Base-by-base conservation (phyloP, 2,329 filamentous ascomycete species). In the Phaeophleospora eucalypticola region DNA sequence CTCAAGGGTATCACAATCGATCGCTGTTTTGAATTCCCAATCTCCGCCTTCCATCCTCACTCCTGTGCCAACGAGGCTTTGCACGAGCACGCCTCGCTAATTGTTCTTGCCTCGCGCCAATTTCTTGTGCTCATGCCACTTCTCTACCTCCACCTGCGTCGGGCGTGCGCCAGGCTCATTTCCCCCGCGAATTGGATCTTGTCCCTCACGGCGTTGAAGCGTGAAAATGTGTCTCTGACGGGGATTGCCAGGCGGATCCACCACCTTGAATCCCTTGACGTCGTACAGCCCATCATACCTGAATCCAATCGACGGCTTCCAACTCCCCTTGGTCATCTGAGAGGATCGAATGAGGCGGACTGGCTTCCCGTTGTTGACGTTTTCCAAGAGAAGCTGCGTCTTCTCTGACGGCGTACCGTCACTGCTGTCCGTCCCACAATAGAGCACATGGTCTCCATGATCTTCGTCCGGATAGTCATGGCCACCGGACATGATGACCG, bases 241-340 rank as follows among this genome's bases (percentile, higher is more conserved):
- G 10, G 59, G 54, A 3, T 54, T 35, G 32, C 75, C 65, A 1
- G 70, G 19, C 3, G 54, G 27, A 44, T 79, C 68, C 1, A 73
- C 29, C 0, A 69, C 43, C 48, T 71, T 59, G 39, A 65, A 67
- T 2, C 48, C 57, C 0, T 62, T 64, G 4, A 81, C 71, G 4
- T 65, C 57, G 51, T 82, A 83, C 0, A 82, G 58, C 0, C 79
- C 80, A 58, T 82, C 79, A 43, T 82, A 82, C 2, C 80, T 64
- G n/a, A 78, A 67, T 0, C 79, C 79, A 8, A 64, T 50, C 1
- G 58, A 48, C 0, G 79, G 79, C 0, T 72, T 66, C 43, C 71
- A 78, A 0, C 46, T 51, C 15, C 71, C 71, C 12, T 60, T 50
- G 71, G 8, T 62, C 59, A 2, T 72, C 60, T 73, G 70, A 3